Evolutionary conservation across 106 monocot species (phyloP).

Genomic region (Ottelia alismoides): DNA sequence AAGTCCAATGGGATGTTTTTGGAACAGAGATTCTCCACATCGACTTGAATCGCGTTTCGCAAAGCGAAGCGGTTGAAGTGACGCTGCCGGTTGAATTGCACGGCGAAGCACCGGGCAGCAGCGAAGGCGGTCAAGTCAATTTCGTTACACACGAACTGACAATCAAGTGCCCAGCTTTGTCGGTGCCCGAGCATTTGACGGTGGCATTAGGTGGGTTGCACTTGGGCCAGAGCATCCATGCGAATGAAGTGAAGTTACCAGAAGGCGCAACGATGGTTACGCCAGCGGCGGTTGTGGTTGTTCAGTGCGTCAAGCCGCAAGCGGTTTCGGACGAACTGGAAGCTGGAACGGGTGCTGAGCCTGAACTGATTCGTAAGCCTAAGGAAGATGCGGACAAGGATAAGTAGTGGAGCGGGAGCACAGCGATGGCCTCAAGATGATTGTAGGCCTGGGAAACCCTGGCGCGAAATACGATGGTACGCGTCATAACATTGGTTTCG

Average conservation of each 20-base stretch:
- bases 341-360: background rate
- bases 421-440: background rate
- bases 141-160: background rate
- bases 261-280: background rate
- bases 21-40: background rate
- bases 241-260: background rate
- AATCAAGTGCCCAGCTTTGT: background rate
- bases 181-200: no score
- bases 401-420: background rate
- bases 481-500: background rate
- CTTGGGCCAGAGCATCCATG: no score
- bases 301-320: background rate
- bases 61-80: background rate
- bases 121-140: background rate
- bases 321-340: background rate
- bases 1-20: no score
- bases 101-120: background rate
- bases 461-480: background rate
- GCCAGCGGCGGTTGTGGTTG: background rate
- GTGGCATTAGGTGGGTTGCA: no score
- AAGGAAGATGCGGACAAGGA: background rate
- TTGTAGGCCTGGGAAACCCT: background rate
- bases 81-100: no score
- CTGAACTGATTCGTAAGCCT: background rate
- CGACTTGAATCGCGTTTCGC: background rate